Evolutionary conservation across 1,139 yeast species (phyloP).

Genomic region (Debaryomycetaceae sp.): DNA sequence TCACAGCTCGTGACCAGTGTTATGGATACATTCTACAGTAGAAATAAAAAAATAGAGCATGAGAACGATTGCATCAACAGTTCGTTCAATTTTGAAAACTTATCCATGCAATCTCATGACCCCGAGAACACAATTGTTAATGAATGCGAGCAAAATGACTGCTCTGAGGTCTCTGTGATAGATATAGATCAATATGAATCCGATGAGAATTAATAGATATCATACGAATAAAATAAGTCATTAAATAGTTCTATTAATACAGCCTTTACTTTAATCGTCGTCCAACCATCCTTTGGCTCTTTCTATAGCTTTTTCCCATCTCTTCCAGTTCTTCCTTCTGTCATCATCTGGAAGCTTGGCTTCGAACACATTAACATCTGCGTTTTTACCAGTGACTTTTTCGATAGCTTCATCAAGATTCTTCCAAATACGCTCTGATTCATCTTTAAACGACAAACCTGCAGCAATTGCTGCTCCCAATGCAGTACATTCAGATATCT

Average conservation of each 20-base stretch:
- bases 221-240: background rate
- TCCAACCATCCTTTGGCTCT: conserved; percentile 77
- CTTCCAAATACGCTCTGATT: conserved; percentile 68
- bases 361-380: conserved; percentile 42
- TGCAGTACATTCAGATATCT: conserved; percentile 88
- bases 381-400: conserved; percentile 31
- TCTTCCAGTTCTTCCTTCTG: conserved; percentile 63
- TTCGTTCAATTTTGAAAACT: conserved; percentile 27
- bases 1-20: conserved; percentile 19
- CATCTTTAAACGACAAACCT: conserved; percentile 64
- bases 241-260: conserved; percentile 1
- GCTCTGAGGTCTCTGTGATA: conserved; percentile 7
- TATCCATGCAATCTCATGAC: conserved; percentile 2
- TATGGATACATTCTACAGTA: conserved; percentile 15
- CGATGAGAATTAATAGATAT: conserved; percentile 2
- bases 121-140: background rate
- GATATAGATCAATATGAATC: conserved; percentile 13
- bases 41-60: conserved; percentile 6
- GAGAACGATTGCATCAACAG: conserved; percentile 18
- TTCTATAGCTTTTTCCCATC: conserved; percentile 81
- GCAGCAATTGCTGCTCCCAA: conserved; percentile 97
- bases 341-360: conserved; percentile 60
- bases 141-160: background rate
- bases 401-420: conserved; percentile 61
- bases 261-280: conserved; percentile 22